Conservation (phyloP, 345 rosid species). For the Moringa oleifera region DNA sequence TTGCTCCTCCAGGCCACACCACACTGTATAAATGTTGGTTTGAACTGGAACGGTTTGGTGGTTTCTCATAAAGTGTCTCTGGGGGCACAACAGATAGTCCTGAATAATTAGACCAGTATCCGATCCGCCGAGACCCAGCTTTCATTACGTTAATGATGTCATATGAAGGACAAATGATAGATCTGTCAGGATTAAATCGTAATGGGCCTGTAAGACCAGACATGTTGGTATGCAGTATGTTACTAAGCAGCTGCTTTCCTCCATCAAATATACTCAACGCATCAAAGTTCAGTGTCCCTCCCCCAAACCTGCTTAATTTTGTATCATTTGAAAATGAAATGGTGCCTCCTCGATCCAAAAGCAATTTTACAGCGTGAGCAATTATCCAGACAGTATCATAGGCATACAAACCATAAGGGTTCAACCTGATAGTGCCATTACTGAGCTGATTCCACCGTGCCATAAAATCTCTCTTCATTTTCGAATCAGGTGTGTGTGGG, state of each 20-base stretch:
- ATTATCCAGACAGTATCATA: slow-evolving; percentile 92
- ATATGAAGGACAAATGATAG: slow-evolving; percentile 54
- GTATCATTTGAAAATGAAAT: slow-evolving; percentile 70
- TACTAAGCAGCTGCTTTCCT: slow-evolving; percentile 46
- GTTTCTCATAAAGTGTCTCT: slow-evolving; percentile 54
- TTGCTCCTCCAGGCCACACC: slow-evolving; percentile 83
- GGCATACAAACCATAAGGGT: slow-evolving; percentile 73
- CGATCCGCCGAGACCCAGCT: slow-evolving; percentile 44
- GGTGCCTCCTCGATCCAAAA: slow-evolving; percentile 57
- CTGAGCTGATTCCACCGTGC: slow-evolving; percentile 68
- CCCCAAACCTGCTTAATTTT: slow-evolving; percentile 32
- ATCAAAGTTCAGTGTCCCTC: slow-evolving; percentile 56
- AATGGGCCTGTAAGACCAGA: slow-evolving; percentile 73
- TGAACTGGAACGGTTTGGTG: slow-evolving; percentile 64
- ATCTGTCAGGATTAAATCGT: slow-evolving; percentile 50
- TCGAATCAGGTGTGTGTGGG: slow-evolving; percentile 59
- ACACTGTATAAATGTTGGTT: slow-evolving; percentile 58
- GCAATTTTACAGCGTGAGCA: slow-evolving; percentile 64
- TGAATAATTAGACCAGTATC: slow-evolving; percentile 92
- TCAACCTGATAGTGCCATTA: slow-evolving; percentile 63
- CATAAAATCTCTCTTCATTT: slow-evolving; percentile 49
- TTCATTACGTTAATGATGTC: slow-evolving; percentile 58
- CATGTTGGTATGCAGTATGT: slow-evolving; percentile 59
- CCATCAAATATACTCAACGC: slow-evolving; percentile 77
- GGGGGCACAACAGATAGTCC: slow-evolving; percentile 74